Evolutionary conservation across 2,329 filamentous ascomycete species (phyloP).

Genomic region (Pestalotiopsis sp.): DNA sequence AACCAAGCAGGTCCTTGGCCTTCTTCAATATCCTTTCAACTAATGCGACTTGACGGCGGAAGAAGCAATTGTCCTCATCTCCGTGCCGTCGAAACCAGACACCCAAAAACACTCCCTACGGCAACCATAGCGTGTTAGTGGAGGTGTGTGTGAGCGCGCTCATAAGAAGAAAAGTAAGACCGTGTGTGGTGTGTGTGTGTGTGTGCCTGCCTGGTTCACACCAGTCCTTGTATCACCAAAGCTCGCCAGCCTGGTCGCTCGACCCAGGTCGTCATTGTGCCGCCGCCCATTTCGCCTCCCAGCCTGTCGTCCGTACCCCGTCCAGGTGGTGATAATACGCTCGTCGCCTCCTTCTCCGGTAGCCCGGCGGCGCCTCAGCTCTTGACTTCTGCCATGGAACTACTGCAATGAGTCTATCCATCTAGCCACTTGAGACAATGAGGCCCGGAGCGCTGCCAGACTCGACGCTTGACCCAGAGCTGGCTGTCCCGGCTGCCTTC

Average conservation of each 20-base stretch:
- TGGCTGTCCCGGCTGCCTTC: constrained; percentile 30
- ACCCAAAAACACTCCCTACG: not conserved
- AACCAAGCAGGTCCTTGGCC: not conserved
- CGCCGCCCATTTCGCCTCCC: constrained; percentile 12
- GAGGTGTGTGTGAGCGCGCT: constrained; percentile 4
- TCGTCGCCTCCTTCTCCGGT: not conserved
- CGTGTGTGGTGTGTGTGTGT: constrained; percentile 8
- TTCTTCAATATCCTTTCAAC: not conserved
- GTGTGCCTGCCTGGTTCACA: constrained; percentile 4
- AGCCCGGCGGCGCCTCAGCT: not conserved
- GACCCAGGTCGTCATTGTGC: constrained; percentile 8
- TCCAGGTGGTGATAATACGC: constrained; percentile 11
- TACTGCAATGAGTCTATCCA: constrained; percentile 26
- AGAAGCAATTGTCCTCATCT: constrained; percentile 4
- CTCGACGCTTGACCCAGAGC: constrained; percentile 35
- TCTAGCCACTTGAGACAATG: constrained; percentile 35
- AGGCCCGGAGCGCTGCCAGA: constrained; percentile 33
- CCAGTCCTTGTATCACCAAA: constrained; percentile 10
- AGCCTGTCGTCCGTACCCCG: constrained; percentile 6
- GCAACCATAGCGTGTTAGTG: not conserved
- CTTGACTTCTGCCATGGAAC: constrained; percentile 9
- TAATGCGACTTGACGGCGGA: constrained; percentile 5
- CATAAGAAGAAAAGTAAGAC: not conserved
- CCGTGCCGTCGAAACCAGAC: not conserved
- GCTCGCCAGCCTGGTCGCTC: not conserved